A percentile compares a stretch with the other conserved stretches of the same genome.
These are phyloP conservation scores for Oryza glumipatula DNA, from an alignment of 176 grass and related monocot species.

Conservation along the genomic window DNA sequence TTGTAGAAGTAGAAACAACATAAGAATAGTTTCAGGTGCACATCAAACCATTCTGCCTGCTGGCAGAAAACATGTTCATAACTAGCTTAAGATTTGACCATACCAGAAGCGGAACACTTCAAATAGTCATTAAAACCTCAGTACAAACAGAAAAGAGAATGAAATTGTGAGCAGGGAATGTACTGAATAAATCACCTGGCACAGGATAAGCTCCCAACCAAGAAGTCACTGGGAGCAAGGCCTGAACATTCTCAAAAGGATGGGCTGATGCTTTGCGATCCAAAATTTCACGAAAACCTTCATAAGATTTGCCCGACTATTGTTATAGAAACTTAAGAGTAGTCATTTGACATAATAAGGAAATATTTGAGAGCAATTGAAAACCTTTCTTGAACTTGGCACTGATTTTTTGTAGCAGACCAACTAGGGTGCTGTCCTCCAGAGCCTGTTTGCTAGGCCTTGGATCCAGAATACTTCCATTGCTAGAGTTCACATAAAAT, in stretches of 20 bases:
- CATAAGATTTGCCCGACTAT: constrained; percentile 44
- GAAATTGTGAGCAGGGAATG: not conserved
- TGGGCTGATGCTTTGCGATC: constrained; percentile 79
- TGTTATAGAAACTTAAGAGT: constrained; percentile 24
- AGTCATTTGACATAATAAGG: not conserved
- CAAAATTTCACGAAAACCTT: constrained; percentile 89
- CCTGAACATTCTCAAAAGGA: constrained; percentile 94
- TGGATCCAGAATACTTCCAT: constrained; percentile 68
- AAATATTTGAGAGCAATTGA: constrained; percentile 1
- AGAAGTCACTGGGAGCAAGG: constrained; percentile 81
- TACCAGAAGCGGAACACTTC: not conserved
- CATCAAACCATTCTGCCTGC: not conserved
- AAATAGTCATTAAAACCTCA: not conserved
- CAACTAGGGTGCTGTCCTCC: constrained; percentile 77
- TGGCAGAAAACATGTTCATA: not conserved
- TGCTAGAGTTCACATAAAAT: constrained; percentile 90
- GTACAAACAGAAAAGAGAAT: not conserved
- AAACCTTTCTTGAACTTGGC: constrained; percentile 98
- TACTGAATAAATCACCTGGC: constrained; percentile 51
- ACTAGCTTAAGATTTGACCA: not conserved
- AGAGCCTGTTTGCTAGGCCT: constrained; percentile 72
- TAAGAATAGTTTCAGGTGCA: not conserved
- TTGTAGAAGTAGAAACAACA: not conserved
- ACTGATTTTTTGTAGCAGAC: constrained; percentile 88
- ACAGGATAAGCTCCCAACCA: constrained; percentile 78